Evolutionary conservation across 2,329 filamentous ascomycete genomes (phyloP).

Genomic region (Aureobasidium pullulans): DNA sequence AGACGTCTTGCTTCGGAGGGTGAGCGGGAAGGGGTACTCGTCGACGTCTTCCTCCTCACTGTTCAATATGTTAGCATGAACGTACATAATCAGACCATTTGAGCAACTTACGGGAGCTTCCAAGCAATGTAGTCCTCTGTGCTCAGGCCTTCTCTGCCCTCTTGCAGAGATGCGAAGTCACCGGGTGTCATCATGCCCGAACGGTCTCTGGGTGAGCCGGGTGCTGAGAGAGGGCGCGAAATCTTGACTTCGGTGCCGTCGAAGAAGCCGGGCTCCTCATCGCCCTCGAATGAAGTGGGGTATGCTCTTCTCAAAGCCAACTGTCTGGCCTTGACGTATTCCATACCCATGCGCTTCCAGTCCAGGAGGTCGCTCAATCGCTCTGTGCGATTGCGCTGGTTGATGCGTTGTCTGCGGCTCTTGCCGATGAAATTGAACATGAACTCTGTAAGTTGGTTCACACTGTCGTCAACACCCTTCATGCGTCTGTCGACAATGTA

Average conservation of each 20-base stretch:
- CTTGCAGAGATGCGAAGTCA: conserved; percentile 93
- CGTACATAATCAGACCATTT: no score
- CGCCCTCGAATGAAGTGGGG: conserved; percentile 69
- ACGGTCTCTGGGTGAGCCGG: conserved; percentile 82
- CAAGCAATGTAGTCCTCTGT: conserved; percentile 98
- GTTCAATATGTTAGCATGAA: conserved; percentile 12
- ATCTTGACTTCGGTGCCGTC: conserved; percentile 92
- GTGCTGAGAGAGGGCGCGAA: conserved; percentile 85
- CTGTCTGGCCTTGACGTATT: conserved; percentile 96
- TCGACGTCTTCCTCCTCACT: conserved; percentile 92
- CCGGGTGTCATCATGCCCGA: conserved; percentile 98
- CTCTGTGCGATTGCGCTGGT: conserved; percentile 95
- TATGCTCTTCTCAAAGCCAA: conserved; percentile 87
- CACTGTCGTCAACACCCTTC: conserved; percentile 95
- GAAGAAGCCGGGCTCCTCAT: conserved; percentile 82
- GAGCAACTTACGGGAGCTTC: conserved; percentile 78
- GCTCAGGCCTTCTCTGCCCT: conserved; percentile 83
- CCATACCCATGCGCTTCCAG: conserved; percentile 99
- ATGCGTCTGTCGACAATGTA: conserved; percentile 95
- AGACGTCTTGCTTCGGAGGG: conserved; percentile 44
- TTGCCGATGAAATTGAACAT: conserved; percentile 95
- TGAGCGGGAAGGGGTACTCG: conserved; percentile 65
- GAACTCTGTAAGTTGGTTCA: conserved; percentile 84
- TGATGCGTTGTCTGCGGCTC: conserved; percentile 93
- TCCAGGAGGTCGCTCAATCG: conserved; percentile 89